phyloP scores from a whole-genome alignment of 83 land plant genomes.

The Larix sibirica region DNA sequence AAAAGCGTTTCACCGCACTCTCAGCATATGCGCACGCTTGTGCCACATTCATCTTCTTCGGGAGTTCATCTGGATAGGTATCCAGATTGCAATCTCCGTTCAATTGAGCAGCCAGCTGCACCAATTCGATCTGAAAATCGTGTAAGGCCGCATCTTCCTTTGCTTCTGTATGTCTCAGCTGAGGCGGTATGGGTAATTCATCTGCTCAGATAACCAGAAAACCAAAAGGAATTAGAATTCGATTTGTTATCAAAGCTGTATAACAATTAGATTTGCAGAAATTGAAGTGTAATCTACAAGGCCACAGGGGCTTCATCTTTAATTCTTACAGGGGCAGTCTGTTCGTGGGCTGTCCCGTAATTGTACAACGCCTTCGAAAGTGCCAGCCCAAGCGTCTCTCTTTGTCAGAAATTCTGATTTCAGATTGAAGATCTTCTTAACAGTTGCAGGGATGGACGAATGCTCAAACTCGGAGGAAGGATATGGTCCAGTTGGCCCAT shows the following conservation, averaged over 20 bases:
- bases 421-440: slow-evolving; percentile 87
- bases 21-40: slow-evolving; percentile 30
- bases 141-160: slow-evolving; percentile 55
- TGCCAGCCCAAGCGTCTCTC: slow-evolving; percentile 95
- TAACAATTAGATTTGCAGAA: neutral
- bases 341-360: slow-evolving; percentile 60
- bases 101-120: slow-evolving; percentile 76
- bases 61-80: slow-evolving; percentile 44
- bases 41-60: slow-evolving; percentile 47
- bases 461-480: slow-evolving; percentile 88
- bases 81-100: slow-evolving; percentile 55
- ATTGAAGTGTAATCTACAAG: neutral
- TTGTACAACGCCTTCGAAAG: slow-evolving; percentile 62
- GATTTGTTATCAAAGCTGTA: neutral
- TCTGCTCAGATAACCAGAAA: slow-evolving; percentile 12
- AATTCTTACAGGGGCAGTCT: slow-evolving; percentile 76
- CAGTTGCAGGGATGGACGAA: slow-evolving; percentile 89
- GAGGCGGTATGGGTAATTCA: slow-evolving; percentile 59
- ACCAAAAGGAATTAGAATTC: neutral
- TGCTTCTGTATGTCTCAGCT: slow-evolving; percentile 54
- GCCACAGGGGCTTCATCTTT: neutral
- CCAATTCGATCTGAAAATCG: slow-evolving; percentile 81
- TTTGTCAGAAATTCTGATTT: slow-evolving; percentile 61
- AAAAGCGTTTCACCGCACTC: slow-evolving; percentile 34
- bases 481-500: slow-evolving; percentile 71